Evolutionary conservation across 106 monocot species (phyloP).

Genomic region (Hemerocallis citrina): DNA sequence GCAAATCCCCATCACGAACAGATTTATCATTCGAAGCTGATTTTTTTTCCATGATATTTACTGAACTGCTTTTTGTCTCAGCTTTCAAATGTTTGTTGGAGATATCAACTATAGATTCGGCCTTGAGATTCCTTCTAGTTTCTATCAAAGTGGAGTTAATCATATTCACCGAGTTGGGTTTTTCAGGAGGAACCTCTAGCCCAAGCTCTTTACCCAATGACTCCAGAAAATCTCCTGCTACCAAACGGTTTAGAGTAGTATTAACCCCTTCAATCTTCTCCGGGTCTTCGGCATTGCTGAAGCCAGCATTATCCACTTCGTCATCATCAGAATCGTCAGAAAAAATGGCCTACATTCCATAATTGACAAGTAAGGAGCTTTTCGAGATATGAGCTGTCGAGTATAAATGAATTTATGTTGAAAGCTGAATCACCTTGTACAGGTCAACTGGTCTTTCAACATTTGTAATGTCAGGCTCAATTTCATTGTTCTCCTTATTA

Average conservation of each 20-base stretch:
- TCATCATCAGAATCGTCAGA: constrained; percentile 77
- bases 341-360: constrained; percentile 61
- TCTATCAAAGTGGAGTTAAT: not conserved
- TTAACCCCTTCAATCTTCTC: constrained; percentile 73
- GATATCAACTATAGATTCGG: constrained; percentile 1
- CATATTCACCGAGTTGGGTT: constrained; percentile 5
- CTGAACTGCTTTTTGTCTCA: not conserved
- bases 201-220: constrained; percentile 91
- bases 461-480: constrained; percentile 16
- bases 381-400: too few species aligned
- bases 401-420: not conserved
- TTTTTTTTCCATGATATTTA: too few species aligned
- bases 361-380: not conserved
- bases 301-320: constrained; percentile 26
- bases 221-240: constrained; percentile 91
- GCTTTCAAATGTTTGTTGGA: not conserved
- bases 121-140: constrained; percentile 5
- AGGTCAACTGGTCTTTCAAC: constrained; percentile 82
- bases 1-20: too few species aligned
- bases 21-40: too few species aligned
- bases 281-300: constrained; percentile 13
- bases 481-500: constrained; percentile 15
- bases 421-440: too few species aligned
- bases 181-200: constrained; percentile 52
- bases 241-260: constrained; percentile 68